Conservation (phyloP, 2,329 filamentous ascomycete species). For the Chaetomiaceae sp. region DNA sequence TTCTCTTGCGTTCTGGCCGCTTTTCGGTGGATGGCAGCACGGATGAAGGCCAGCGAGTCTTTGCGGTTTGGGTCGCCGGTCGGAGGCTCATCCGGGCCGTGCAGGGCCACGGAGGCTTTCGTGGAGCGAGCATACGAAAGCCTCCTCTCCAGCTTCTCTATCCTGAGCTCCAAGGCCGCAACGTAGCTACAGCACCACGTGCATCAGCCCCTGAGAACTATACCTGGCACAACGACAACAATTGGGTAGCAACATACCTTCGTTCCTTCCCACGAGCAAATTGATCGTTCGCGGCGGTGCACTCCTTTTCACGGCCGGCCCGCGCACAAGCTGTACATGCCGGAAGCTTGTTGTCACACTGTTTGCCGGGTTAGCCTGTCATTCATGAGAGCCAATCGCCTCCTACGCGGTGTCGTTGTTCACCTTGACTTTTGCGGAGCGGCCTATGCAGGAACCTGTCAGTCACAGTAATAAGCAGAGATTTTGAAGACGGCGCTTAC, state of each 20-base stretch:
- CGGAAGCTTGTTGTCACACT: constrained; percentile 92
- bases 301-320: constrained; percentile 77
- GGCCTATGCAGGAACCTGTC: constrained; percentile 42
- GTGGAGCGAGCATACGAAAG: constrained; percentile 64
- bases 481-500: constrained; percentile 41
- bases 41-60: constrained; percentile 56
- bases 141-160: constrained; percentile 79
- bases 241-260: constrained; percentile 52
- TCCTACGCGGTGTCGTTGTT: too few species aligned
- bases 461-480: constrained; percentile 12
- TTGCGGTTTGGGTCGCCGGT: constrained; percentile 36
- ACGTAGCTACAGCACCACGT: constrained; percentile 59
- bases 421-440: constrained; percentile 91
- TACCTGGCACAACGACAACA: background rate
- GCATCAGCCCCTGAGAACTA: background rate
- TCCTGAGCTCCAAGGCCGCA: constrained; percentile 82
- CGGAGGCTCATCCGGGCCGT: constrained; percentile 49
- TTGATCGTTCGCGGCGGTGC: constrained; percentile 90
- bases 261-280: constrained; percentile 93
- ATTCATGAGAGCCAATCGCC: too few species aligned
- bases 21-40: constrained; percentile 58
- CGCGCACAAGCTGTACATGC: constrained; percentile 94
- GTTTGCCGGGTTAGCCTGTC: too few species aligned
- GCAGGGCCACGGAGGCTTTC: constrained; percentile 62
- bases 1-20: constrained; percentile 64